Percentiles rank a stretch among this genome's conserved stretches.
Evolutionary conservation across 495 filamentous ascomycete species (phyloP).

Genomic region (Usnea hakonensis): DNA sequence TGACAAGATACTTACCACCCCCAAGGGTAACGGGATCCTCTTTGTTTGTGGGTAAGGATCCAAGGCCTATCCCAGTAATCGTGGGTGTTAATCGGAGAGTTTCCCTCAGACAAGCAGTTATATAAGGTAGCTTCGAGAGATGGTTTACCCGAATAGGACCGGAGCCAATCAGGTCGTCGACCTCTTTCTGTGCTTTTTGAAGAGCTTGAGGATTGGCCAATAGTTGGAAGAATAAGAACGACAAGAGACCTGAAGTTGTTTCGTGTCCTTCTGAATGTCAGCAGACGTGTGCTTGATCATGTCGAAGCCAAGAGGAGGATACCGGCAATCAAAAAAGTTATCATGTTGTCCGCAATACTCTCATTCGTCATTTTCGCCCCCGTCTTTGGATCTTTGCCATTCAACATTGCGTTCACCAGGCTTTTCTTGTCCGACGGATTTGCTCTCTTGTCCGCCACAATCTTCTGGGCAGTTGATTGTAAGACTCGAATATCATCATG

Average conservation of each 20-base stretch:
- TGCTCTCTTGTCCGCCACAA: slow-evolving; percentile 51
- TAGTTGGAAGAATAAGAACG: slow-evolving; percentile 51
- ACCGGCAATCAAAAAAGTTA: slow-evolving; percentile 9
- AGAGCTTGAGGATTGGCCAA: slow-evolving; percentile 54
- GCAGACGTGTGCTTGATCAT: neutral
- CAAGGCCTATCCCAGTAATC: slow-evolving; percentile 43
- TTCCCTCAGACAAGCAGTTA: slow-evolving; percentile 62
- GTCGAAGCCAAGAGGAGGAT: slow-evolving; percentile 28
- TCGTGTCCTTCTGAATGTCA: slow-evolving; percentile 51
- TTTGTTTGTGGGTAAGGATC: slow-evolving; percentile 37
- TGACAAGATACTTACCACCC: neutral
- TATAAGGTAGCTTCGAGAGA: slow-evolving; percentile 56
- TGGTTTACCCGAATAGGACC: slow-evolving; percentile 59
- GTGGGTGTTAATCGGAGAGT: slow-evolving; percentile 59
- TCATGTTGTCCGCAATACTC: slow-evolving; percentile 9
- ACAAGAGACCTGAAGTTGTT: slow-evolving; percentile 56
- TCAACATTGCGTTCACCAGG: slow-evolving; percentile 62
- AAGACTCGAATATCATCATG: slow-evolving; percentile 49
- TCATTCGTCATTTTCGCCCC: slow-evolving; percentile 47
- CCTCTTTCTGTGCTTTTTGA: slow-evolving; percentile 54
- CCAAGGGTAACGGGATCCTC: slow-evolving; percentile 38
- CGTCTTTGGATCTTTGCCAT: slow-evolving; percentile 58
- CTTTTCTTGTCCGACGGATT: slow-evolving; percentile 56
- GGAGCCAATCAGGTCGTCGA: slow-evolving; percentile 58
- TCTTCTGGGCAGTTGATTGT: slow-evolving; percentile 46